Base-by-base conservation (phyloP, 2,329 filamentous ascomycete genomes). In the Phialocephala sp. region DNA sequence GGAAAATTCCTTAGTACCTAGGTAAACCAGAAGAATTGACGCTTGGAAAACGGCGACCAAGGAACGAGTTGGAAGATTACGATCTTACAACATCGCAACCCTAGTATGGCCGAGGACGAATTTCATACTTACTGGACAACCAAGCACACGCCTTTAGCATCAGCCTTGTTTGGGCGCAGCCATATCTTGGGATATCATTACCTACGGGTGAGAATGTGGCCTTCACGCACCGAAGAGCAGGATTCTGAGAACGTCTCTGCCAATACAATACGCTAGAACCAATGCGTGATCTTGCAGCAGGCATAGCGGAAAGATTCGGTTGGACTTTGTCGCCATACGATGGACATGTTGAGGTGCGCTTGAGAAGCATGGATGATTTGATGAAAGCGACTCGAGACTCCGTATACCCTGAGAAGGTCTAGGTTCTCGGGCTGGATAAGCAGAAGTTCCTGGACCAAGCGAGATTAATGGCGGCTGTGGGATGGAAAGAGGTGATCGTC, bases 381-480 rank as follows among this genome's bases (percentile, higher is more conserved):
- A 57, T 39, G 24, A 64, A 56, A 52, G 62, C 62, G n/a, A 45
- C 59, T 43, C 32, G 55, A 36, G 62, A 64, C 60, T 56, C 62
- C 11, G 62, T 60, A 24, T 60, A 55, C 37, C 62, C 62, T 11
- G 62, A 39, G 35, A 60, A 64, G 36, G 45, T 8, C 36, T 14
- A 39, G 37, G 27, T 3, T 32, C 3, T 64, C 1, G 36, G 12
- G 4, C 62, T 39, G 18, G 55, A 64, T 37, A 55, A 37, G 20
- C 24, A 35, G n/a, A 22, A 52, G 2, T 57, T 59, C 24, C 27
- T 59, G 27, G 56, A 64, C 41, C 62, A 50, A 18, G 22, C 37
- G 18, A 63, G 35, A 18, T 63, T 52, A 8, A 43, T 63, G 35
- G 61, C 50, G 14, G 58, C 54, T 12, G 52, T 58, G 9, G 61